Evolutionary conservation across 1,284 basidiomycete genomes (phyloP).

Genomic region (Cryptococcus sp.): DNA sequence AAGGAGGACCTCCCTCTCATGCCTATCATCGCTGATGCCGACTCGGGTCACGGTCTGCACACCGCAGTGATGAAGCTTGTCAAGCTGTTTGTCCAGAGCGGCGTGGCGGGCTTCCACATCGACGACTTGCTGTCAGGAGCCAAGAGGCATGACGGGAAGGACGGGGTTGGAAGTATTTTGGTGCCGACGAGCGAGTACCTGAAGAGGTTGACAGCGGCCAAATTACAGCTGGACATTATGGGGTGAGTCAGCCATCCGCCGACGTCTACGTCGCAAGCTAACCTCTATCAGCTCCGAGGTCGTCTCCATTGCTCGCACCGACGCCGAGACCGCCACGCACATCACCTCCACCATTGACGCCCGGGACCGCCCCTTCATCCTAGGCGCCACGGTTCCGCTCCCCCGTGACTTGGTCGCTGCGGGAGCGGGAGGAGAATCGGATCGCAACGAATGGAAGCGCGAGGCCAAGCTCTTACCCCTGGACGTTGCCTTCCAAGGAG

Average conservation of each 20-base stretch:
- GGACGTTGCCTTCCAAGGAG: slow-evolving; percentile 52
- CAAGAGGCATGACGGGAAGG: slow-evolving; percentile 11
- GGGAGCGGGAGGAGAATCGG: slow-evolving; percentile 58
- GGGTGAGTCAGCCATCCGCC: slow-evolving; percentile 10
- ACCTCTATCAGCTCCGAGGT: slow-evolving; percentile 60
- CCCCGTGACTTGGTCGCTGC: slow-evolving; percentile 43
- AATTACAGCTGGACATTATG: slow-evolving; percentile 23
- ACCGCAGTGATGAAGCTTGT: slow-evolving; percentile 55
- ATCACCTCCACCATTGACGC: slow-evolving; percentile 79
- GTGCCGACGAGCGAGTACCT: slow-evolving; percentile 19
- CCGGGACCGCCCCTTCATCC: slow-evolving; percentile 67
- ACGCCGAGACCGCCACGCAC: slow-evolving; percentile 84
- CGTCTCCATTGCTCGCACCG: slow-evolving; percentile 84
- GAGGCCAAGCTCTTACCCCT: slow-evolving; percentile 48
- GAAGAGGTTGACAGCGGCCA: slow-evolving; percentile 13
- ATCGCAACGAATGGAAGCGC: slow-evolving; percentile 56
- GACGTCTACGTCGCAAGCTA: not conserved
- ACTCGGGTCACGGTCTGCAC: slow-evolving; percentile 52
- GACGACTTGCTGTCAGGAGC: slow-evolving; percentile 17
- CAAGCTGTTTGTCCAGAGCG: slow-evolving; percentile 20
- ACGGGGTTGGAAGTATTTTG: slow-evolving; percentile 12
- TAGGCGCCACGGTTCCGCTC: slow-evolving; percentile 60
- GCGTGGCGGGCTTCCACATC: slow-evolving; percentile 19
- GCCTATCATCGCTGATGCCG: slow-evolving; percentile 24
- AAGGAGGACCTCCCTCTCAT: slow-evolving; percentile 7